A percentile compares a stretch with the other conserved stretches of the same genome.
Conservation (phyloP, 2,329 filamentous ascomycete genomes). For the Periconia sp. region DNA sequence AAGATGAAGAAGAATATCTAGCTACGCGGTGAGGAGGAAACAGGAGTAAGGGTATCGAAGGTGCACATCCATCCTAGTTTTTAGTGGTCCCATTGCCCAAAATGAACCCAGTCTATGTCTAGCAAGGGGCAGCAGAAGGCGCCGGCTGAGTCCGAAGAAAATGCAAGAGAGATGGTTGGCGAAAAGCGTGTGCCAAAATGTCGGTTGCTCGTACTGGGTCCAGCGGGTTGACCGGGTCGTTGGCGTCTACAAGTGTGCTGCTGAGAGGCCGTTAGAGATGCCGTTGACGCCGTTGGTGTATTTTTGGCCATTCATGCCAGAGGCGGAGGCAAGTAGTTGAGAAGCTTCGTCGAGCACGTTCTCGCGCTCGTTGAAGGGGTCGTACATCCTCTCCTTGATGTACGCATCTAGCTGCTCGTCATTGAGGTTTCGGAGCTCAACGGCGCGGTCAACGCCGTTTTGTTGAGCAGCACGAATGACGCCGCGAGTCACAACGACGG, state of each 20-base stretch:
- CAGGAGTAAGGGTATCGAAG: constrained; percentile 8
- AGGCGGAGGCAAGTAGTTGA: constrained; percentile 32
- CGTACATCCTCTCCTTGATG: constrained; percentile 59
- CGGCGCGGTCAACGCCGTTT: constrained; percentile 66
- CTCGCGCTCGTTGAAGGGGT: constrained; percentile 55
- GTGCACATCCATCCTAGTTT: constrained; percentile 1
- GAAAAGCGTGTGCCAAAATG: constrained; percentile 18
- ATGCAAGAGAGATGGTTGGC: constrained; percentile 13
- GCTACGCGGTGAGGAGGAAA: too few relatives aligned
- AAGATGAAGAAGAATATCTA: too few relatives aligned
- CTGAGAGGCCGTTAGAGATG: constrained; percentile 29
- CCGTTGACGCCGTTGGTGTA: constrained; percentile 31
- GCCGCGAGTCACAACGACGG: constrained; percentile 82
- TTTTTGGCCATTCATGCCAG: constrained; percentile 26
- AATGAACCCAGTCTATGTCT: constrained; percentile 5
- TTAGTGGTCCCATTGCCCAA: constrained; percentile 1
- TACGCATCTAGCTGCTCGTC: constrained; percentile 75
- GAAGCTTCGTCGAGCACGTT: constrained; percentile 48
- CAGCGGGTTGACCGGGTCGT: neutral
- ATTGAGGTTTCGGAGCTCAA: constrained; percentile 67
- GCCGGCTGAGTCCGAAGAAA: constrained; percentile 10
- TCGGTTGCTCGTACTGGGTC: neutral
- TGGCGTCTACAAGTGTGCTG: constrained; percentile 36
- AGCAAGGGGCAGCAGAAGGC: constrained; percentile 2
- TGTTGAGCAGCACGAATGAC: constrained; percentile 91